Evolutionary conservation across 345 rosid species (phyloP).

Genomic region (Linum usitatissimum): DNA sequence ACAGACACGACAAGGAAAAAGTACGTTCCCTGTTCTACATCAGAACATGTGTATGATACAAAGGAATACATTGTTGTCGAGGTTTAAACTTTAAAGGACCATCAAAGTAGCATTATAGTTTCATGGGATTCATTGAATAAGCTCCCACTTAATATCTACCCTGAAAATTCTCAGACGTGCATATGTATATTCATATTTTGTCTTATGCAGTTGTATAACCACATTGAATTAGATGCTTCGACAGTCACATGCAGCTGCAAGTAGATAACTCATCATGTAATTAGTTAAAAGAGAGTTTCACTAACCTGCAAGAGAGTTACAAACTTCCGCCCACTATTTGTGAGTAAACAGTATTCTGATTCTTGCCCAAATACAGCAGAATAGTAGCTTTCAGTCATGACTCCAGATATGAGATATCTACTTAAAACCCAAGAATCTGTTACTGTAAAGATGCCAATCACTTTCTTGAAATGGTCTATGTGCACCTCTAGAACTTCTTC

Average conservation of each 20-base stretch:
- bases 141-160: not conserved
- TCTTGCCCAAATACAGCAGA: constrained; percentile 26
- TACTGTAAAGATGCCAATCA: constrained; percentile 34
- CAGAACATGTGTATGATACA: not conserved
- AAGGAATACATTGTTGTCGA: not conserved
- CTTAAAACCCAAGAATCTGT: constrained; percentile 47
- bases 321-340: constrained; percentile 52
- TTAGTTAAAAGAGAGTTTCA: not conserved
- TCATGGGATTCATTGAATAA: not conserved
- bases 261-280: not conserved
- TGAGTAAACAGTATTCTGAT: constrained; percentile 42
- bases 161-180: not conserved
- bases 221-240: not conserved
- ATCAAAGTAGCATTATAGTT: not conserved
- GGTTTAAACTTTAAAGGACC: not conserved
- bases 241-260: not conserved
- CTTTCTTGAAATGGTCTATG: constrained; percentile 46
- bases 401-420: constrained; percentile 39
- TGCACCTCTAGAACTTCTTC: constrained; percentile 38
- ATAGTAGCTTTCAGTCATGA: constrained; percentile 25
- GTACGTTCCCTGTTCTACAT: not conserved
- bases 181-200: not conserved
- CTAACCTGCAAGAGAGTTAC: constrained; percentile 49
- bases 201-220: no score
- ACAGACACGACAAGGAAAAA: not conserved